Evolutionary conservation across 495 filamentous ascomycete genomes (phyloP).

Genomic region (Trichoderma orchidacearum): DNA sequence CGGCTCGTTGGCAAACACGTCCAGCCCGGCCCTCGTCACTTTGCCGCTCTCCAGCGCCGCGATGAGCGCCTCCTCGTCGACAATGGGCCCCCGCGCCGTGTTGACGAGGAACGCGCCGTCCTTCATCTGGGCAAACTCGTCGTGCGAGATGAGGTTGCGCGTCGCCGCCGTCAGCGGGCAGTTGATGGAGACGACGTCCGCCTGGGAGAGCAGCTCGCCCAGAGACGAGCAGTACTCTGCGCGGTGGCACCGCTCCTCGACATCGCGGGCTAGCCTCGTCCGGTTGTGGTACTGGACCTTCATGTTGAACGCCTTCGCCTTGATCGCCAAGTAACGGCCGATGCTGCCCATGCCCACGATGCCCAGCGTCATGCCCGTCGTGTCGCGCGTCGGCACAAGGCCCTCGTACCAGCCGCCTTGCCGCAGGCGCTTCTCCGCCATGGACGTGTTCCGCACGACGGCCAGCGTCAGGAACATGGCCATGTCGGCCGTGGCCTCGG

Average conservation of each 20-base stretch:
- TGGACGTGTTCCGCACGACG: constrained; percentile 56
- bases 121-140: constrained; percentile 38
- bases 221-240: constrained; percentile 31
- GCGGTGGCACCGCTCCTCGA: constrained; percentile 32
- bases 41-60: constrained; percentile 43
- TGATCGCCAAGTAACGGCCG: constrained; percentile 49
- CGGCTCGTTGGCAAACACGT: constrained; percentile 55
- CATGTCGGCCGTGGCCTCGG: constrained; percentile 69
- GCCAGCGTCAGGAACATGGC: constrained; percentile 67
- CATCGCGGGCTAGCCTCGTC: constrained; percentile 32
- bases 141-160: constrained; percentile 36
- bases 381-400: constrained; percentile 38
- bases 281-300: constrained; percentile 55
- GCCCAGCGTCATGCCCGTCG: constrained; percentile 57
- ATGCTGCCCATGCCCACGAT: constrained; percentile 62
- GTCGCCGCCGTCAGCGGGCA: constrained; percentile 46
- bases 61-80: constrained; percentile 57
- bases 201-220: constrained; percentile 34
- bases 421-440: constrained; percentile 45
- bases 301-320: constrained; percentile 47
- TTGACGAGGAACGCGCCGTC: constrained; percentile 52
- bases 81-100: constrained; percentile 54
- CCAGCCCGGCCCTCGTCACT: constrained; percentile 45
- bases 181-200: constrained; percentile 56
- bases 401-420: constrained; percentile 47